Base-by-base conservation (phyloP, 306 rosid genomes). In the Acmispon strigosus region DNA sequence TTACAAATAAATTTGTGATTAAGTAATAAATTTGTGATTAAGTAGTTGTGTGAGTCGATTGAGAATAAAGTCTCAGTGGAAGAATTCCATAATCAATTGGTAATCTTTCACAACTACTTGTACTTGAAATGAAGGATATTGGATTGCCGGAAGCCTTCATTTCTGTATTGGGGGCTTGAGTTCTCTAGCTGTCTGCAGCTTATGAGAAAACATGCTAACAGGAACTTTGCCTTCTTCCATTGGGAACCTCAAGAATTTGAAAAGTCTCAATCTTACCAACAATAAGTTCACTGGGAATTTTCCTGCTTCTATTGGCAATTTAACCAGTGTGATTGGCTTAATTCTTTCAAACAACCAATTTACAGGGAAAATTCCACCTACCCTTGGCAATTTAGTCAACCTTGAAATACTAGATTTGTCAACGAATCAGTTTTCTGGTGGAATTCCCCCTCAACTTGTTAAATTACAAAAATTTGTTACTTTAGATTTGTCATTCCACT, bases 291-390 rank as follows among this genome's bases (percentile, higher is more conserved):
- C 69, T 9, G 90, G 96, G 12, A 76, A 62, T 51, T 51, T 89
- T 34, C 96, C 96, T 10, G 47, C 76, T 18, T 53, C 82, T 19
- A 78, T 87, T 70, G 87, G 92, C 50, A 47, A 75, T 39, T 73
- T 87, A 10, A 57, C 82, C 7, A 75, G 62, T 63, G 75, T 87
- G 14, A 76, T 78, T 0, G 92, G 85, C 8, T 36, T 89, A 8
- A 83, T 47, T 82, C 78, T 89, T 69, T 72, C 86, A 44, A 80
- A 82, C 59, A 89, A 89, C 66, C 20, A 10, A 8, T 87, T 89
- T 6, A 17, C 69, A 8, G 96, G 89, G 16, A 66, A 64, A 32
- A 76, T 85, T 54, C 89, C 96, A 66, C 68, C 85, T 15, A 49
- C 67, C 5, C 76, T 85, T 44, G 87, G 82, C 0, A 82, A 81